Base-by-base conservation (phyloP, 169 alveolate genomes). In the Cryptosporidium sp. region DNA sequence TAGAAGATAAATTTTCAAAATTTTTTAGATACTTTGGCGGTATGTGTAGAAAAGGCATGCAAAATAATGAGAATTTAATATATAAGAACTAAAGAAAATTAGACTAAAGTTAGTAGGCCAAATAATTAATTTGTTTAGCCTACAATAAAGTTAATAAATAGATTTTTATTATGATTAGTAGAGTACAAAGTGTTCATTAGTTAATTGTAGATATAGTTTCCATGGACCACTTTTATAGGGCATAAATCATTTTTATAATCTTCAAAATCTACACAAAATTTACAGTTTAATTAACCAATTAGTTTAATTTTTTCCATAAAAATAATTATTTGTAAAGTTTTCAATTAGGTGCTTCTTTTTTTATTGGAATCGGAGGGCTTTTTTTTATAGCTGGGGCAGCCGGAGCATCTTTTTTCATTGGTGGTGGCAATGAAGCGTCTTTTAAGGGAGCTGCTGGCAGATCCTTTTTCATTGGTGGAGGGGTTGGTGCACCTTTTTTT, bases 361-460 rank as follows among this genome's bases (percentile, higher is more conserved):
- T 59, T 41, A 48, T 73, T 73, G 55, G 71, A 31, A 69, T 70
- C 9, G 86, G 86, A 26, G 86, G 50, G 4, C 21, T 69, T 23
- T 73, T 73, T 37, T 73, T 55, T 37, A 23, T 33, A 55, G 70
- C 55, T 33, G 86, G 33, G 16, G 43, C 51, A 21, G 71, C n/a
- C 10, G 58, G 74, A 10, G 73, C 73, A 21, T 61, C 62, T 67
- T 55, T 55, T 29, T 75, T 75, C 23, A 48, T 48, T 14, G 55
- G 55, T 29, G n/a, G n/a, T n/a, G n/a, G n/a, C n/a, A n/a, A n/a
- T n/a, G n/a, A n/a, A n/a, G n/a, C n/a, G n/a, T n/a, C n/a, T n/a
- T n/a, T n/a, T n/a, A n/a, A n/a, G n/a, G 50, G 62, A 21, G 85
- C 43, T 9, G 55, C 23, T 37, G 73, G 26, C 41, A 51, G 35